Conservation (phyloP, 768 basidiomycete genomes). For the Suillus weaverae region DNA sequence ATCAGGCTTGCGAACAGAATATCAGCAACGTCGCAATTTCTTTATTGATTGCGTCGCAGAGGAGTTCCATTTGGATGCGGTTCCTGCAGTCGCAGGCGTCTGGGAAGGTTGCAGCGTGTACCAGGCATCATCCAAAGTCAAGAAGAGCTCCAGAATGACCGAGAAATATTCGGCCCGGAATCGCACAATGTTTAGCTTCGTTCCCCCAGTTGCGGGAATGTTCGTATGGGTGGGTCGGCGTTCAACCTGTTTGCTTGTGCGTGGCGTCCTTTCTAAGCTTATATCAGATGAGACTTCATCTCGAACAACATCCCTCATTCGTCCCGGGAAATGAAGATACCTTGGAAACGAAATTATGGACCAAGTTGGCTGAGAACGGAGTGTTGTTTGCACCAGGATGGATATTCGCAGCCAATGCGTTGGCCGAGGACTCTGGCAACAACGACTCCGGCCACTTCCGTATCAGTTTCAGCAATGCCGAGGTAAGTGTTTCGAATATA, state of each 20-base stretch:
- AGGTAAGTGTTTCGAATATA: conserved; percentile 36
- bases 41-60: conserved; percentile 64
- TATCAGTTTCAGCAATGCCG: conserved; percentile 54
- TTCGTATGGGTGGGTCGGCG: conserved; percentile 58
- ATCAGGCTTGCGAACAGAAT: conserved; percentile 53
- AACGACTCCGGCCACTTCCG: conserved; percentile 50
- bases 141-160: conserved; percentile 22
- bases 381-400: conserved; percentile 66
- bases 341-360: conserved; percentile 62
- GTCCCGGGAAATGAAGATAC: conserved; percentile 37
- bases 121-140: conserved; percentile 42
- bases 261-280: background rate
- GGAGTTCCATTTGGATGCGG: conserved; percentile 56
- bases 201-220: conserved; percentile 83
- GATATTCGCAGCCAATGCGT: conserved; percentile 6
- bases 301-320: conserved; percentile 54
- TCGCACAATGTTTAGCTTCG: conserved; percentile 58
- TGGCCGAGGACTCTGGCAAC: conserved; percentile 32
- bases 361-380: conserved; percentile 55
- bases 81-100: conserved; percentile 27
- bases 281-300: conserved; percentile 58
- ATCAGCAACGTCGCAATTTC: conserved; percentile 57
- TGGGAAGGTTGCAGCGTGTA: conserved; percentile 44
- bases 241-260: conserved; percentile 16
- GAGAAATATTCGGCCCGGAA: conserved; percentile 40